Percentiles rank a stretch among this genome's conserved stretches.
These are phyloP conservation scores for Skeletonema tropicum DNA, from an alignment of 108 stramenopile genomes.

Conservation along the genomic window DNA sequence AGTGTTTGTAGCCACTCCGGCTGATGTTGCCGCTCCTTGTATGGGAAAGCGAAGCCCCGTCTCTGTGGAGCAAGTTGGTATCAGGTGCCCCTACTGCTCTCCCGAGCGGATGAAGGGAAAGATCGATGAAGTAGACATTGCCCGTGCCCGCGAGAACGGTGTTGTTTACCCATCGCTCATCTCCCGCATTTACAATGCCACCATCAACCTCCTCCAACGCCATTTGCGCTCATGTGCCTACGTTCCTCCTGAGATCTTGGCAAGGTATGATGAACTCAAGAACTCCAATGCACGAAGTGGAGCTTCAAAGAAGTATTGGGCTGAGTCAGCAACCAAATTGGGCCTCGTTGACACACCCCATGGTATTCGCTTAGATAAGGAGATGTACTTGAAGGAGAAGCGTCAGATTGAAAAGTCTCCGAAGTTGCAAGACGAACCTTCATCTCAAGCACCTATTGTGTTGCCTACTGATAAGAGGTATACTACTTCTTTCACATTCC, in stretches of 20 bases:
- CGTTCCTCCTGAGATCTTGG: slow-evolving; percentile 67
- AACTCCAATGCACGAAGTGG: slow-evolving; percentile 77
- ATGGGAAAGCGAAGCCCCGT: slow-evolving; percentile 84
- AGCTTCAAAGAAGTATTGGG: slow-evolving; percentile 88
- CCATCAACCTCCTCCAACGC: slow-evolving; percentile 81
- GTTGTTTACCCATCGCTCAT: slow-evolving; percentile 52
- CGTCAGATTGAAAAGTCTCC: slow-evolving; percentile 5
- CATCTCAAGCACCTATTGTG: slow-evolving; percentile 50
- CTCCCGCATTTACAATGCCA: slow-evolving; percentile 80
- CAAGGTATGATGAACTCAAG: slow-evolving; percentile 78
- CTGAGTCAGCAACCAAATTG: slow-evolving; percentile 62
- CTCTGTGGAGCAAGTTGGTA: slow-evolving; percentile 81
- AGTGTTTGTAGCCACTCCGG: slow-evolving; percentile 71
- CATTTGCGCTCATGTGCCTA: slow-evolving; percentile 72
- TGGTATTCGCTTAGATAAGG: slow-evolving; percentile 70
- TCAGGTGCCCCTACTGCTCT: slow-evolving; percentile 85
- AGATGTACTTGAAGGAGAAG: slow-evolving; percentile 17
- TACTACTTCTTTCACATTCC: slow-evolving; percentile 80
- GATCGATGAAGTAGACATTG: slow-evolving; percentile 14
- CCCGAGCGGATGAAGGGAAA: slow-evolving; percentile 27
- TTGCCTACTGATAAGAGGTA: slow-evolving; percentile 65
- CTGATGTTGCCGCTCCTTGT: slow-evolving; percentile 77
- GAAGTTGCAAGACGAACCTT: background rate
- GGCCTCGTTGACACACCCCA: slow-evolving; percentile 80
- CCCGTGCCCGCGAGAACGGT: slow-evolving; percentile 37